These are phyloP conservation scores for Pythium sukuiense DNA, from an alignment of 352 stramenopile genomes.

Conservation along the genomic window DNA sequence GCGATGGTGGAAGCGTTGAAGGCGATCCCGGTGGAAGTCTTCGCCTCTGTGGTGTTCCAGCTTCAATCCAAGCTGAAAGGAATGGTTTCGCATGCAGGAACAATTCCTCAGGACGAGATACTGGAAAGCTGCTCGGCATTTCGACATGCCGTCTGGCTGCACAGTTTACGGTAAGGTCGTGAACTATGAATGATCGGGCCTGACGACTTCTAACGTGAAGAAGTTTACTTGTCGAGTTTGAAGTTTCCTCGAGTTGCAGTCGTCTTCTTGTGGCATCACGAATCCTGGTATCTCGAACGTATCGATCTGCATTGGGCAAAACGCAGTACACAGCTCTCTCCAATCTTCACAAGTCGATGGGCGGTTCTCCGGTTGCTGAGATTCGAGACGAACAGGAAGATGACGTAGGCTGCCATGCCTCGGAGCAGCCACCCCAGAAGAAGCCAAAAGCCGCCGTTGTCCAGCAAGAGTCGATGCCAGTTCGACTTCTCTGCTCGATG, in stretches of 20 bases:
- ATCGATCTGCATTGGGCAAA: background rate
- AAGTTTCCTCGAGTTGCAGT: background rate
- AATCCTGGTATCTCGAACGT: background rate
- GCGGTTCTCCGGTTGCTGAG: background rate
- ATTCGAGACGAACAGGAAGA: background rate
- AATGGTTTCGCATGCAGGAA: constrained; percentile 51
- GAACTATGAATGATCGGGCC: background rate
- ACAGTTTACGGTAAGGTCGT: constrained; percentile 50
- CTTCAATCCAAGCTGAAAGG: constrained; percentile 40
- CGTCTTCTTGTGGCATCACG: background rate
- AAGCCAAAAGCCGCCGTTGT: background rate
- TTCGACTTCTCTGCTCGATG: constrained; percentile 49
- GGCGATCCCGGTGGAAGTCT: constrained; percentile 38
- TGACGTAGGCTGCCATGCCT: background rate
- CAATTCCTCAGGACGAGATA: constrained; percentile 42
- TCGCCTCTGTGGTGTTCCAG: constrained; percentile 51
- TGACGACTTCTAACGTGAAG: background rate
- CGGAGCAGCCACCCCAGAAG: constrained; percentile 5
- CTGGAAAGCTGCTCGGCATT: constrained; percentile 55
- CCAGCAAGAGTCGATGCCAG: constrained; percentile 7
- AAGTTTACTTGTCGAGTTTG: background rate
- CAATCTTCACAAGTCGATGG: background rate
- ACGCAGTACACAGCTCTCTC: background rate
- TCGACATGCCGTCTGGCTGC: constrained; percentile 60
- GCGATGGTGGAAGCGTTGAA: constrained; percentile 5